Evolutionary conservation across 2,329 filamentous ascomycete species (phyloP).

Genomic region (Curvularia eragrostidis): DNA sequence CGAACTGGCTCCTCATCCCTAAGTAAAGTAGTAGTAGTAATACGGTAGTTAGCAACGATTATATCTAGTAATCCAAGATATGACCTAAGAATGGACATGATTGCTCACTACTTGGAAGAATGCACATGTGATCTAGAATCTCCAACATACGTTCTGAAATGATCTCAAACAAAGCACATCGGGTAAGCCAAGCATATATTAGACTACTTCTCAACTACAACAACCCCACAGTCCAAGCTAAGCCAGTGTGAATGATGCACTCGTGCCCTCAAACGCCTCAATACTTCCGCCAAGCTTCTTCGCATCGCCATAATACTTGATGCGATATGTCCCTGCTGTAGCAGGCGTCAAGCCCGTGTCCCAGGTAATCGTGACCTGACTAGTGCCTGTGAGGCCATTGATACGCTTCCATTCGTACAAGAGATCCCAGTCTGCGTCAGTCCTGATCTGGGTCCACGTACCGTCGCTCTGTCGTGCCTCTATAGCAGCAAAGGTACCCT

Average conservation of each 20-base stretch:
- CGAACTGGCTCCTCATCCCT: background rate
- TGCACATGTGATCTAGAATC: background rate
- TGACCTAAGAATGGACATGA: background rate
- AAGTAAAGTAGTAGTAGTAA: background rate
- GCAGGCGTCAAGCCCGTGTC: slow-evolving; percentile 64
- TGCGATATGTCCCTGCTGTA: slow-evolving; percentile 71
- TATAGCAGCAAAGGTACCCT: slow-evolving; percentile 77
- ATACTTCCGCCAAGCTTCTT: slow-evolving; percentile 71
- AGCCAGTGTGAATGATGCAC: slow-evolving; percentile 30
- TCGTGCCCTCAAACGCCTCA: slow-evolving; percentile 60
- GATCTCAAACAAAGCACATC: background rate
- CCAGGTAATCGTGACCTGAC: slow-evolving; percentile 81
- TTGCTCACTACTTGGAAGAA: background rate
- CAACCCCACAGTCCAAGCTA: background rate
- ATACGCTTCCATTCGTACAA: slow-evolving; percentile 81
- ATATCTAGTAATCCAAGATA: background rate
- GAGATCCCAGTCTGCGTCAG: slow-evolving; percentile 83
- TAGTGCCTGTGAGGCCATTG: slow-evolving; percentile 72
- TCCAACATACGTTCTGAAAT: background rate
- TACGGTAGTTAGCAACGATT: background rate
- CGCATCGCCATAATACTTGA: slow-evolving; percentile 84
- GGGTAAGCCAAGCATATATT: background rate
- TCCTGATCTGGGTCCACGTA: slow-evolving; percentile 70
- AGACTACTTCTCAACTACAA: background rate
- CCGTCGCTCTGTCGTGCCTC: slow-evolving; percentile 65